A percentile compares a stretch with the other conserved stretches of the same genome.
These are phyloP conservation scores for Ephemerocybe angulata DNA, from an alignment of 768 basidiomycete species.

Conservation along the genomic window DNA sequence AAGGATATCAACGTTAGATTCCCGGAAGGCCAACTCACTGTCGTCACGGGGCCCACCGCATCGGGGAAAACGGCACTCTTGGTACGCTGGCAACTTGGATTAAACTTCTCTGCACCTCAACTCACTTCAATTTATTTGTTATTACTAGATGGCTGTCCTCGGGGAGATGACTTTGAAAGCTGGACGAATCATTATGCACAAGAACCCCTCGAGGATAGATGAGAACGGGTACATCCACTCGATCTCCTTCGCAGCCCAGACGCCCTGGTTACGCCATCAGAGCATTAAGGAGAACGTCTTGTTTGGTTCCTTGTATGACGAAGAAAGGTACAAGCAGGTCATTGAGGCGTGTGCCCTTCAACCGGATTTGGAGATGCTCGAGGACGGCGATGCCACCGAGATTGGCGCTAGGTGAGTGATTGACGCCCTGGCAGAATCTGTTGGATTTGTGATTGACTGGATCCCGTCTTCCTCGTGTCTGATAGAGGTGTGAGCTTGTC, in stretches of 20 bases:
- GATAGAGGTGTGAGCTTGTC: slow-evolving; percentile 67
- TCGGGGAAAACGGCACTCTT: slow-evolving; percentile 80
- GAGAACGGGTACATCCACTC: slow-evolving; percentile 56
- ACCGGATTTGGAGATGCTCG: slow-evolving; percentile 78
- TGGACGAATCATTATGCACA: slow-evolving; percentile 59
- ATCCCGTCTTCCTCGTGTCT: not conserved
- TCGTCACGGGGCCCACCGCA: slow-evolving; percentile 78
- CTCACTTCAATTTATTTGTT: not conserved
- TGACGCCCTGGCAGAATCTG: too few relatives aligned
- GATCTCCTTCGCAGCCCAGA: slow-evolving; percentile 72
- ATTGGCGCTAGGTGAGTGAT: slow-evolving; percentile 62
- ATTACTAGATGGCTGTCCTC: slow-evolving; percentile 57
- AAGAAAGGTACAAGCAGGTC: slow-evolving; percentile 70
- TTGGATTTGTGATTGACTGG: too few relatives aligned
- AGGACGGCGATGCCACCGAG: slow-evolving; percentile 83
- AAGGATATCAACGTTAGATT: slow-evolving; percentile 64
- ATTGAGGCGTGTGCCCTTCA: slow-evolving; percentile 81
- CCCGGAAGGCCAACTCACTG: slow-evolving; percentile 65
- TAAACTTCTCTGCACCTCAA: not conserved
- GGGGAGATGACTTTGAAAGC: slow-evolving; percentile 63
- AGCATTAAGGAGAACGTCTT: slow-evolving; percentile 80
- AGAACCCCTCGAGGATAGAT: slow-evolving; percentile 57
- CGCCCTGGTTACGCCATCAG: slow-evolving; percentile 66
- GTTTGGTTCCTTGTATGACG: slow-evolving; percentile 70
- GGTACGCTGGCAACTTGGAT: slow-evolving; percentile 31